Evolutionary conservation across 2,329 filamentous ascomycete genomes (phyloP).

Genomic region (Fusarium foetens): DNA sequence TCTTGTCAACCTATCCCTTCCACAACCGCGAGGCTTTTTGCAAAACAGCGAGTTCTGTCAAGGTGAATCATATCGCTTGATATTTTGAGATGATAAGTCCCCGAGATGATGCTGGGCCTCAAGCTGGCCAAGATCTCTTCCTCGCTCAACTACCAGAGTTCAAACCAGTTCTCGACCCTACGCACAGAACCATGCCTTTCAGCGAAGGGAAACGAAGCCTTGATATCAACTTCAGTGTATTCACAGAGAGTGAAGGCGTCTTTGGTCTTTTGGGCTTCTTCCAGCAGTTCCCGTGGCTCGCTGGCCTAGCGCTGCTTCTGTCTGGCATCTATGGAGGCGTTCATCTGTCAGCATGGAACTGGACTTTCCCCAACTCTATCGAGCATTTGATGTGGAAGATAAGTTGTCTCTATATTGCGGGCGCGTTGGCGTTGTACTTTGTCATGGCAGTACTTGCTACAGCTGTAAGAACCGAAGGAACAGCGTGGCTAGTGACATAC

Average conservation of each 20-base stretch:
- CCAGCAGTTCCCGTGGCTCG: conserved; percentile 2
- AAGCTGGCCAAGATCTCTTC: conserved; percentile 2
- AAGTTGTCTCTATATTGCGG: background rate
- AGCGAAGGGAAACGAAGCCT: conserved; percentile 5
- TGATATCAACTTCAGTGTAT: conserved; percentile 4
- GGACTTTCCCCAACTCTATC: background rate
- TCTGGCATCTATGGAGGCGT: background rate
- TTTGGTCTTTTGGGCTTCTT: conserved; percentile 9
- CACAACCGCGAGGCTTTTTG: background rate
- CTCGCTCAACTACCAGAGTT: conserved; percentile 2
- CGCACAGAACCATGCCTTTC: conserved; percentile 11
- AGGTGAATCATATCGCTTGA: background rate
- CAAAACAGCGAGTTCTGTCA: background rate
- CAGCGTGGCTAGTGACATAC: conserved; percentile 1
- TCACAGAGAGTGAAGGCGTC: background rate
- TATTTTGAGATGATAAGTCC: background rate
- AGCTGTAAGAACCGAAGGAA: background rate
- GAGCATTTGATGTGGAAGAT: background rate
- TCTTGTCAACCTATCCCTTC: conserved; percentile 1
- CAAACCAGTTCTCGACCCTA: background rate
- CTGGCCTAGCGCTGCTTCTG: conserved; percentile 3
- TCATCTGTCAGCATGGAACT: conserved; percentile 8
- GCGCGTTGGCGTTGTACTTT: conserved; percentile 1
- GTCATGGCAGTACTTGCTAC: background rate
- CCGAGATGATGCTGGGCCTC: background rate